Evolutionary conservation across 306 rosid species (phyloP).

Genomic region (Acacia melanoxylon): DNA sequence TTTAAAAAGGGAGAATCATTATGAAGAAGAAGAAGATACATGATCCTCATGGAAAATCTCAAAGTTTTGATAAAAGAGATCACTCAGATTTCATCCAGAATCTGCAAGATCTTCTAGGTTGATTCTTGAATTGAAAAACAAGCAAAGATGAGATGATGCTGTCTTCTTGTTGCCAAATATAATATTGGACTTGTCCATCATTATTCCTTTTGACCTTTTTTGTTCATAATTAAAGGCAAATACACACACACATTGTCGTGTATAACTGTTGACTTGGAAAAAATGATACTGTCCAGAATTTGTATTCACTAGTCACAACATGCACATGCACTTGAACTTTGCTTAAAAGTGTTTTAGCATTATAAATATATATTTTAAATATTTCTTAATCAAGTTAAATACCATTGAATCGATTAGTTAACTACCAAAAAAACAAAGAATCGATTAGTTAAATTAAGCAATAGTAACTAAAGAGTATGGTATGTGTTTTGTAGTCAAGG

Average conservation of each 20-base stretch:
- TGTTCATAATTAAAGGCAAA: conserved; percentile 19
- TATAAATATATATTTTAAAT: neutral
- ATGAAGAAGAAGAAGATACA: conserved; percentile 37
- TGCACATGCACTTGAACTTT: conserved; percentile 6
- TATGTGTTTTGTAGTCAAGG: neutral
- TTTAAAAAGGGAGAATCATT: conserved; percentile 47
- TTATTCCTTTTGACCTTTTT: conserved; percentile 32
- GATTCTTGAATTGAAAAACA: conserved; percentile 58
- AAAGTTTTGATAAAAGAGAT: conserved; percentile 74
- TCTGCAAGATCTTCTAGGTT: conserved; percentile 64
- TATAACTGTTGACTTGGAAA: neutral
- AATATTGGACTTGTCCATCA: conserved; percentile 33
- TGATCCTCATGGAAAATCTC: conserved; percentile 57
- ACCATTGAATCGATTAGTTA: neutral
- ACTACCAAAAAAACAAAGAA: too few species aligned
- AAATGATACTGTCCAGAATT: neutral
- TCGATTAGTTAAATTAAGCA: neutral
- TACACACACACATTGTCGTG: conserved; percentile 17
- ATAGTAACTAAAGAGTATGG: neutral
- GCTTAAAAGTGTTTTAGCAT: neutral
- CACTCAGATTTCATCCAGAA: conserved; percentile 68
- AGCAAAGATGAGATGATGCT: conserved; percentile 53
- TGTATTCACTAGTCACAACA: conserved; percentile 9
- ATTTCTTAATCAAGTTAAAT: neutral
- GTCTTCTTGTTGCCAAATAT: conserved; percentile 25